Percentiles rank a stretch among this genome's conserved stretches.
phyloP scores from a whole-genome alignment of 2,329 filamentous ascomycete genomes.

The Pseudophaeomoniella oleicola region DNA sequence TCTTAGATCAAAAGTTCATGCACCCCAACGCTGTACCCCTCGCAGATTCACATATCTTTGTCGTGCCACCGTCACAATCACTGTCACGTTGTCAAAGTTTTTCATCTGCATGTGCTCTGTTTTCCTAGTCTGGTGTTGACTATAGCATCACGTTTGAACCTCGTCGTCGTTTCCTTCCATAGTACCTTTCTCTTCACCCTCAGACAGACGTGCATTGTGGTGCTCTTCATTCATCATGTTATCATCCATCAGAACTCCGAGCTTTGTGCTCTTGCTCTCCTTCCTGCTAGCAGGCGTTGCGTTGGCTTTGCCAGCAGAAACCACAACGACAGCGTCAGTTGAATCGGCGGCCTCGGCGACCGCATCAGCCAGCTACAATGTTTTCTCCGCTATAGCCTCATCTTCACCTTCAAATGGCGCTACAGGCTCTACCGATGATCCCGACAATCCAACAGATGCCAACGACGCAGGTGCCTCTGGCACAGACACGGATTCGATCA shows the following conservation, averaged over 20 bases:
- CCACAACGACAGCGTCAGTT: not conserved
- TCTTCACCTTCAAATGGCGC: not conserved
- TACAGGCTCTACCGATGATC: not conserved
- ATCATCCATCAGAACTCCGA: too few relatives aligned
- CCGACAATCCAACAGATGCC: not conserved
- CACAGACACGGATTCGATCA: conserved; percentile 41
- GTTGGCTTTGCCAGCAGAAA: not conserved
- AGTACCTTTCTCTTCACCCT: too few relatives aligned
- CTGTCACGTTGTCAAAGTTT: not conserved
- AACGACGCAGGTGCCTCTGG: conserved; percentile 49
- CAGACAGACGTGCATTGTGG: too few relatives aligned
- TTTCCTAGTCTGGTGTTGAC: too few relatives aligned
- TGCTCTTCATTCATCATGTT: too few relatives aligned
- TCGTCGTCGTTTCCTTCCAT: too few relatives aligned
- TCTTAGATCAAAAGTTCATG: not conserved
- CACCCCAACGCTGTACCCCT: too few relatives aligned
- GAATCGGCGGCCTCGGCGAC: not conserved
- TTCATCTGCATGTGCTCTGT: not conserved
- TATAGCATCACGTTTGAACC: too few relatives aligned
- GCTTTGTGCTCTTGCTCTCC: not conserved
- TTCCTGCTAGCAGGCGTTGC: not conserved
- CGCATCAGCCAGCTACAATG: not conserved
- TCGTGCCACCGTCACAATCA: not conserved
- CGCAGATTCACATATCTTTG: not conserved
- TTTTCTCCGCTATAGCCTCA: not conserved